Base-by-base conservation (phyloP, 768 basidiomycete genomes). In the Mrakia frigida region DNA sequence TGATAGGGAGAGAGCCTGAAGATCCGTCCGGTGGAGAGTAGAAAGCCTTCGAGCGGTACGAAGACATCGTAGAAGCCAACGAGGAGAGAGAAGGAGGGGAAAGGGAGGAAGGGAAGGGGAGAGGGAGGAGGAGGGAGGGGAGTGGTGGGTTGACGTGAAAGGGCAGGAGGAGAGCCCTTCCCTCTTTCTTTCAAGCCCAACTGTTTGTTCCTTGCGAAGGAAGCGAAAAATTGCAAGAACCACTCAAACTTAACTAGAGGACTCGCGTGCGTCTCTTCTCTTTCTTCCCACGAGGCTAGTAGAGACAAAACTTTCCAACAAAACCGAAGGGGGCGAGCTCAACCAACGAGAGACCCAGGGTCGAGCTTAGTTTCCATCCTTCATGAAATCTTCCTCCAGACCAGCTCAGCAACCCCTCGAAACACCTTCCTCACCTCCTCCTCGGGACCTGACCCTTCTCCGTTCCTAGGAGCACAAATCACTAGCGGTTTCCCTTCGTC, bases 401-500 rank as follows among this genome's bases (percentile, higher is more conserved):
- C 79, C 9, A 53, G 28, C 18, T 65, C 61, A 3, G 82, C 82
- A 7, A 81, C 77, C 21, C 60, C 53, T 31, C 74, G 60, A 75
- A 83, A 79, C 13, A 79, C 79, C 14, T 72, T 73, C 61, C 79
- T 82, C 84, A 85, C 85, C 28, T 82, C 79, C 16, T 82, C 79
- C 18, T 77, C 78, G 14, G 79, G 80, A 31, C 79, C 82, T 28
- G 56, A 28, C 25, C 28, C 33, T 63, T 63, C 31, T 7, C 31
- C 61, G 31, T 63, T 23, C 31, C 14, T 31, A 33, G 33, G 31
- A 31, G 28, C 18, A 11, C n/a, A 43, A 50, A 61, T n/a, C n/a
- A 84, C 82, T 59, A 85, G 79, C 0, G 85, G 85, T 69, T 81
- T 60, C 2, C 94, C 93, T 0, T 79, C 83, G 80, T 96, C 94